Base-by-base conservation (phyloP, 176 grass and related monocot species). In the Carex littledalei region DNA sequence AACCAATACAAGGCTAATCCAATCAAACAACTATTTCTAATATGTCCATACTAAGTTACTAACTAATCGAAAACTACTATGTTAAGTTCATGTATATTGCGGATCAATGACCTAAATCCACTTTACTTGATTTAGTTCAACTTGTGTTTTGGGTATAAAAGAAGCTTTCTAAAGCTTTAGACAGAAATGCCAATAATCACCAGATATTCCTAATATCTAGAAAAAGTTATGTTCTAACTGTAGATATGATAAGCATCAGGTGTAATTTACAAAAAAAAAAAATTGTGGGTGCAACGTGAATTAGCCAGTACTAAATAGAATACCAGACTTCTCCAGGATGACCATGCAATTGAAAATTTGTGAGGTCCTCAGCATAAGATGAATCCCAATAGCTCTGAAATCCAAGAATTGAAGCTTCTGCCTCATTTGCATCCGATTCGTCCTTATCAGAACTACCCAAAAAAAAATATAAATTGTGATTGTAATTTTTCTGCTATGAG, bases 261-360 rank as follows among this genome's bases (percentile, higher is more conserved):
- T 47, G 3, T 43, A 41, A 70, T 8, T 18, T 79, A 12, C 57
- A 81, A 41, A 81, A 81, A 45, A 63, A 32, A 9, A 45, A 21
- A 7, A 0, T 49, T 35, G 58, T 63, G 3, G 8, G 70, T 17
- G 32, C 12, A 70, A 35, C 53, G 0, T 61, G 18, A 8, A 29
- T 72, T 7, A 63, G 47, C 39, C 8, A 49, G 34, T 50, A 68
- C 31, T 14, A 24, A 59, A 74, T 4, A 73, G 39, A 41, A 86
- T 59, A 99, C 96, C 96, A 99, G 89, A 95, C 91, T 90, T 99
- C 96, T 77, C 96, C 96, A 84, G 90, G 87, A 67, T 94, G 90
- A 11, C 93, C 93, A 77, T 95, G 91, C 81, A 94, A 86, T 37
- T 87, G 90, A 91, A 92, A 99, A 95, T 99, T 99, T 58, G 88